Evolutionary conservation across 805 yeast genomes (phyloP).

Genomic region (Yarrowia keelungensis): DNA sequence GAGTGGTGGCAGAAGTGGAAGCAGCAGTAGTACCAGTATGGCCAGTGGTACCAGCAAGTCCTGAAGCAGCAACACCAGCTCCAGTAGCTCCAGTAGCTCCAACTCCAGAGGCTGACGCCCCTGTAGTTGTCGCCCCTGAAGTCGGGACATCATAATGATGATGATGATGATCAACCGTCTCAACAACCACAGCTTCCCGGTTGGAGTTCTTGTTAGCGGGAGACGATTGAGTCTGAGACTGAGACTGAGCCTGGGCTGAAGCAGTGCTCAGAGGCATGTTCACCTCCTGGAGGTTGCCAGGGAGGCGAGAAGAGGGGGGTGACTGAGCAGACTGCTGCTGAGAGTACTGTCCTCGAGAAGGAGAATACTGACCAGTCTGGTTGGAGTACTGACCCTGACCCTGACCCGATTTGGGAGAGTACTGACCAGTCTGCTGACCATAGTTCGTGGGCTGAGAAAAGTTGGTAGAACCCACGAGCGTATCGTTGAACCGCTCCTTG

Average conservation of each 20-base stretch:
- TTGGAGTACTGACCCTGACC: neutral
- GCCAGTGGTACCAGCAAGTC: constrained; percentile 8
- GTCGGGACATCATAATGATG: neutral
- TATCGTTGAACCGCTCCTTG: constrained; percentile 17
- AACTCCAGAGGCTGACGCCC: neutral
- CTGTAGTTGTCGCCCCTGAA: too few species aligned
- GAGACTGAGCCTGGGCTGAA: neutral
- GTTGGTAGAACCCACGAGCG: neutral
- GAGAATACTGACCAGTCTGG: neutral
- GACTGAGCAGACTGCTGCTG: neutral
- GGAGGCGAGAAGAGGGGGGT: neutral
- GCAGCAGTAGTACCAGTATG: constrained; percentile 6
- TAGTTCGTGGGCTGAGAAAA: neutral
- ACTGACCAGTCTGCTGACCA: too few species aligned
- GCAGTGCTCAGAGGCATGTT: constrained; percentile 18
- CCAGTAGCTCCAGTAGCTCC: constrained; percentile 2
- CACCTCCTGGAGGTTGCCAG: constrained; percentile 21
- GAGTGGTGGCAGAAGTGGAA: neutral
- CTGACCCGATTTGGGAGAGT: neutral
- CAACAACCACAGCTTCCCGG: constrained; percentile 9
- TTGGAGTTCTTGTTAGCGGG: constrained; percentile 27
- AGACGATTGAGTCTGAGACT: neutral
- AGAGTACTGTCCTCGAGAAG: neutral
- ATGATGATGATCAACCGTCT: constrained; percentile 3
- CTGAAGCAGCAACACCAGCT: neutral